phyloP scores from a whole-genome alignment of 1,284 basidiomycete species.

The Testicularia cyperi region DNA sequence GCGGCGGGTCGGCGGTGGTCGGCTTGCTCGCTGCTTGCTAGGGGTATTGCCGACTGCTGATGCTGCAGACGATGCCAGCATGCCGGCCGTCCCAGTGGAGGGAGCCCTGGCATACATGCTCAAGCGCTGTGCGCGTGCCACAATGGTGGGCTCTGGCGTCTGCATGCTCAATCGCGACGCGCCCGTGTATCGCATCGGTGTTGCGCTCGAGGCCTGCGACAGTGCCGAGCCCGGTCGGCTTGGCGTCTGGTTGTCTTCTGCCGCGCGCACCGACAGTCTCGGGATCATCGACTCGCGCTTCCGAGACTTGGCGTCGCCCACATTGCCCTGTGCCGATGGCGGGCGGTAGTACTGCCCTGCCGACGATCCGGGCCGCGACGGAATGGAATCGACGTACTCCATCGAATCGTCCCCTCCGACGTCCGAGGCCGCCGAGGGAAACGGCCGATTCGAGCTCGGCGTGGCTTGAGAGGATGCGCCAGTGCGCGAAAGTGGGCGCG shows the following conservation, averaged over 20 bases:
- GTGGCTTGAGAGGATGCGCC: too few relatives aligned
- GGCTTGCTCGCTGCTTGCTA: constrained; percentile 44
- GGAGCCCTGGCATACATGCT: constrained; percentile 44
- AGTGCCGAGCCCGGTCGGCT: constrained; percentile 44
- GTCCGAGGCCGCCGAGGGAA: neutral
- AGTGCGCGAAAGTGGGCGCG: too few relatives aligned
- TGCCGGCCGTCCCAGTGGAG: constrained; percentile 24
- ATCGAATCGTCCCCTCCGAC: constrained; percentile 14
- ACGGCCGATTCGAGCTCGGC: constrained; percentile 7
- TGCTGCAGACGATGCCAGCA: constrained; percentile 5
- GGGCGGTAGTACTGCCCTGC: constrained; percentile 46
- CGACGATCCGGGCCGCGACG: constrained; percentile 24
- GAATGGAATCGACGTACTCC: constrained; percentile 16
- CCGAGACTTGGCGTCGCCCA: constrained; percentile 19
- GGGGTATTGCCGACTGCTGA: too few relatives aligned
- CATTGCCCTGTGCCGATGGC: constrained; percentile 33
- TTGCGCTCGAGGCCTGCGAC: constrained; percentile 34
- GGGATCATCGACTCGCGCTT: constrained; percentile 45
- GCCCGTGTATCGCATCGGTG: constrained; percentile 30
- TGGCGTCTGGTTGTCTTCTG: constrained; percentile 7
- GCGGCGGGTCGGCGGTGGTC: constrained; percentile 39
- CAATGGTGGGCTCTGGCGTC: constrained; percentile 52
- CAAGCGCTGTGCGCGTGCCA: constrained; percentile 45
- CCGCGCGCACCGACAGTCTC: constrained; percentile 22
- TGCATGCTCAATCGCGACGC: constrained; percentile 47